Evolutionary conservation across 1,139 yeast genomes (phyloP), one percentile per base, ranked within the genome.

Genomic region (Saccharomyces hybrid): DNA sequence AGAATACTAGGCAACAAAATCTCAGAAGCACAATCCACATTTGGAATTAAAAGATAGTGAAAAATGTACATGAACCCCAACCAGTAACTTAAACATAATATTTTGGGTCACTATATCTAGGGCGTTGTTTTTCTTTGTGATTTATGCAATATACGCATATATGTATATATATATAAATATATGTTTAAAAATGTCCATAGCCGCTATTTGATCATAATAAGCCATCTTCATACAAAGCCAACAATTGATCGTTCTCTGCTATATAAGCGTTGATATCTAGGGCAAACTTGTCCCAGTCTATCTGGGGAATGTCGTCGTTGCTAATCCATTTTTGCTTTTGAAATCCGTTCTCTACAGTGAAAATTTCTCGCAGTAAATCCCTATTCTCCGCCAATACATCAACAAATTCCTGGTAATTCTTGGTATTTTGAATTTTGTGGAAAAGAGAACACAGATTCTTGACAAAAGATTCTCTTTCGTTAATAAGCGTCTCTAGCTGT

Each of bases 251-350:
- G 48, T 63, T 55, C 16, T 56, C 52, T 23, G 57, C 53, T 27
- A 67, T 60, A 50, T 67, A 68, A 50, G 59, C 64, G 38, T 55
- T 56, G 11, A 65, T 57, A 52, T 66, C 63, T 11, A 68, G 30
- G 4, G 69, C 70, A 52, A 60, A 68, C 55, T 63, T 62, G 20
- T 57, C 28, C 69, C 70, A 85, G 73, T 57, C 85, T 80, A 60
- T 76, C 74, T 69, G 77, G 70, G 61, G 73, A 63, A 60, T 80
- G 74, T 48, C 78, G 75, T 28, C 41, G 54, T 41, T 71, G 72
- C 38, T 74, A 71, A 68, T 81, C 44, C 44, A 38, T 81, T 61
- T 78, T 80, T 52, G 74, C 41, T 56, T 54, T 41, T 53, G 57
- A 20, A 55, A 48, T 31, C 56, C 59, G 28, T 63, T 62, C 50